Base-by-base conservation (phyloP, 169 alveolate genomes). In the Blepharisma undulans region DNA sequence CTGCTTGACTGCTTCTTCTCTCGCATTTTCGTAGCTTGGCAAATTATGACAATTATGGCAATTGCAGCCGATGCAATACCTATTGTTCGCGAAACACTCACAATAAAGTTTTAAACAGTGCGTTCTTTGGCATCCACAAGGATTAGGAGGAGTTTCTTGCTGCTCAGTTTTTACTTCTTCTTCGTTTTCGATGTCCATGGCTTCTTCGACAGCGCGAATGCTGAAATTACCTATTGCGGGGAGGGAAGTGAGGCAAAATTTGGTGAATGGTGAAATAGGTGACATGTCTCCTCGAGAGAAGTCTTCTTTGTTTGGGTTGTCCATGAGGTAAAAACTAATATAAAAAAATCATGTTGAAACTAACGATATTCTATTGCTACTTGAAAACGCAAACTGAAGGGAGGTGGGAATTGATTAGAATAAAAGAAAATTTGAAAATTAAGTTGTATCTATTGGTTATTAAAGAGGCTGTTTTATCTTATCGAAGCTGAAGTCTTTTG, bases 21-120 rank as follows among this genome's bases (percentile, higher is more conserved):
- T 95, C 59, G 92, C 96, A 29, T 80, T 84, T 90, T 95, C 98
- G 93, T 96, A 92, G 18, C 95, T 97, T 19, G 94, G 93, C 48
- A 88, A 79, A 92, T 97, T 97, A 19, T 94, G 90, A 71, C 99
- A 97, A 77, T 94, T 94, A 33, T 78, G 66, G 86, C 99, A 97
- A 88, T 96, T 95, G 88, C 99, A 97, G 29, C 93, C 94, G 19
- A 90, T 84, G 88, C 99, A 97, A 85, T 93, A 95, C 74, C 91
- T 94, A 19, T 95, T 95, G 78, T 90, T 89, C 10, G 98, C 97
- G 90, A 97, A 97, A 88, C 99, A 97, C 81, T 97, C 99, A 90
- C 99, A 97, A 92, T 97, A 97, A 25, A 97, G 93, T 89, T 97
- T 97, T 48, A 97, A 89, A 80, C 99, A 97, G 88, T 95, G 96